phyloP scores from a whole-genome alignment of 345 rosid genomes.

The Eucalyptus pumila region DNA sequence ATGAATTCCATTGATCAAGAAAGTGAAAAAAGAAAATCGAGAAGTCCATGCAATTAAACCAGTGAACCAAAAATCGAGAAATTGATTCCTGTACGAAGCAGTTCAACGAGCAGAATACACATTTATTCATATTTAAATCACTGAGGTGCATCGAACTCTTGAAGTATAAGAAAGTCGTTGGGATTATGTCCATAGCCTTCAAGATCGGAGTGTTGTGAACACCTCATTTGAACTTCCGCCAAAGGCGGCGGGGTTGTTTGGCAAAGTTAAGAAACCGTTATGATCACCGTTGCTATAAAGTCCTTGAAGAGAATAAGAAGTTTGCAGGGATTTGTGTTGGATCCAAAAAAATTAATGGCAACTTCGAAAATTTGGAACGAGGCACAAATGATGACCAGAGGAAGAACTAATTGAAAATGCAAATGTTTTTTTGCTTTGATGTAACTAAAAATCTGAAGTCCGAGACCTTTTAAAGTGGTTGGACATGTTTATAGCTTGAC shows the following conservation, averaged over 20 bases:
- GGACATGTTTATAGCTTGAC: too few species aligned
- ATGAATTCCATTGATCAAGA: not conserved
- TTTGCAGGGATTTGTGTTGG: not conserved
- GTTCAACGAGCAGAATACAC: not conserved
- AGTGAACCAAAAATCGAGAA: not conserved
- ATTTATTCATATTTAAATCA: not conserved
- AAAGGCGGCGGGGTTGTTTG: not conserved
- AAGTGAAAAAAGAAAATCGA: not conserved
- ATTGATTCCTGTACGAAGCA: not conserved
- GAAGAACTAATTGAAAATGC: too few species aligned
- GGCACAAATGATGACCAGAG: too few species aligned
- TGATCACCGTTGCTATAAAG: not conserved
- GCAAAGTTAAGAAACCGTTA: not conserved
- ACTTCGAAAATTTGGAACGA: too few species aligned
- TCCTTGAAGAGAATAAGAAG: not conserved
- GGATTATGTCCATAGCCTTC: not conserved
- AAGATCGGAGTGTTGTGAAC: not conserved
- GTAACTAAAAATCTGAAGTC: too few species aligned
- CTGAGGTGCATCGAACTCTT: not conserved
- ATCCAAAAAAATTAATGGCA: too few species aligned
- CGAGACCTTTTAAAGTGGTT: too few species aligned
- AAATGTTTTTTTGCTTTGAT: too few species aligned
- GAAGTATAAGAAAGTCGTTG: not conserved
- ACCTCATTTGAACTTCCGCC: not conserved
- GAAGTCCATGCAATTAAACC: not conserved